Evolutionary conservation across 1,139 yeast genomes (phyloP).

Genomic region (Suhomyces panamericanus): DNA sequence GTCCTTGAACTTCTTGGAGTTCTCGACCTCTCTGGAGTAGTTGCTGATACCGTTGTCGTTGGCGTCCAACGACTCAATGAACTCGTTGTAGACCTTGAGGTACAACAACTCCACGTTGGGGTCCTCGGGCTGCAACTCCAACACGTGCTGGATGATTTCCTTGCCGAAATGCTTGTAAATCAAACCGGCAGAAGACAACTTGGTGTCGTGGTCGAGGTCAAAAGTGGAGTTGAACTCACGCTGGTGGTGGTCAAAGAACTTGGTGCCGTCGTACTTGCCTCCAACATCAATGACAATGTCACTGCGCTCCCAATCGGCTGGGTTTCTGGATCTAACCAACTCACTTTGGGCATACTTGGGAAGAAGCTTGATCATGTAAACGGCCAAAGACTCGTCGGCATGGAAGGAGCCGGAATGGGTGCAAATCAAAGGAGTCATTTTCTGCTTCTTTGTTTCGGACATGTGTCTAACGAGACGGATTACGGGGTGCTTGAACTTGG

Average conservation of each 20-base stretch:
- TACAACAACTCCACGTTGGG: constrained; percentile 60
- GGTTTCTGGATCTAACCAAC: constrained; percentile 80
- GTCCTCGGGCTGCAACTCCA: constrained; percentile 33
- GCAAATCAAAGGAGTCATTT: constrained; percentile 55
- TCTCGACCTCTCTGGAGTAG: constrained; percentile 55
- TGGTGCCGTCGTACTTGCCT: constrained; percentile 86
- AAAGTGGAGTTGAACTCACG: constrained; percentile 52
- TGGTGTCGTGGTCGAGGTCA: constrained; percentile 51
- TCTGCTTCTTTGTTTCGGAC: constrained; percentile 23
- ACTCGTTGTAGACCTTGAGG: constrained; percentile 75
- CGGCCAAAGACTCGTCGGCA: constrained; percentile 97
- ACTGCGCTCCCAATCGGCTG: constrained; percentile 78
- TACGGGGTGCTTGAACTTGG: not conserved
- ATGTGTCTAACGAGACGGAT: constrained; percentile 2
- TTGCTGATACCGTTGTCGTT: constrained; percentile 91
- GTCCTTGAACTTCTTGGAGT: constrained; percentile 47
- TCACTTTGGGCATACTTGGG: constrained; percentile 69
- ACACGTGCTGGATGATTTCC: constrained; percentile 59
- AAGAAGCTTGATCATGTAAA: constrained; percentile 72
- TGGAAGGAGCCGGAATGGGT: constrained; percentile 96
- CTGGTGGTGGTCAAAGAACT: constrained; percentile 95
- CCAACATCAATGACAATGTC: constrained; percentile 95
- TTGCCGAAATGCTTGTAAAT: constrained; percentile 91
- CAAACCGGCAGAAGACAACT: constrained; percentile 90
- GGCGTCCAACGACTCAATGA: constrained; percentile 87